Percentiles rank a stretch among this genome's conserved stretches.
These are phyloP conservation scores for Phialophora macrospora DNA, from an alignment of 2,329 filamentous ascomycete species.

Conservation along the genomic window DNA sequence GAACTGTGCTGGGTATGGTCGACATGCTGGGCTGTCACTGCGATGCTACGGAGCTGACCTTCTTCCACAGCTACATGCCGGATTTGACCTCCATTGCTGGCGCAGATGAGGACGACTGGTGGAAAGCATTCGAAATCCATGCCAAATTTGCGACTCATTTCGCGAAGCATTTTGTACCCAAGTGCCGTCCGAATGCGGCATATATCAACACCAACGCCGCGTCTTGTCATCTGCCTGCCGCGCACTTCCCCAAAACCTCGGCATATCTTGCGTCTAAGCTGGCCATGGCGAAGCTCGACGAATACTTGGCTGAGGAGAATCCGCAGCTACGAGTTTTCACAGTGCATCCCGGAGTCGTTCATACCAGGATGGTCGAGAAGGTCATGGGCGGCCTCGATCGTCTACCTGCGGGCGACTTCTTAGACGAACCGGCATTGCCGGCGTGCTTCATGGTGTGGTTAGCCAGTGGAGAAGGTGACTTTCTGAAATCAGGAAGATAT, in stretches of 20 bases:
- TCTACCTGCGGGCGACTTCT: slow-evolving; percentile 33
- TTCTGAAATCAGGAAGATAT: slow-evolving; percentile 47
- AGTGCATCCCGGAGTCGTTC: slow-evolving; percentile 49
- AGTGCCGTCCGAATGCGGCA: slow-evolving; percentile 28
- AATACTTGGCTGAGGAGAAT: slow-evolving; percentile 51
- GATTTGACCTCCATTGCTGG: slow-evolving; percentile 42
- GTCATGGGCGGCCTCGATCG: slow-evolving; percentile 24
- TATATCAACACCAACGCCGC: slow-evolving; percentile 46
- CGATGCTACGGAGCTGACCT: background rate
- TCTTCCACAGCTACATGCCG: slow-evolving; percentile 27
- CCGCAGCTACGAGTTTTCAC: slow-evolving; percentile 48
- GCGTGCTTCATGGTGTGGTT: slow-evolving; percentile 47
- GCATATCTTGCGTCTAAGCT: slow-evolving; percentile 53
- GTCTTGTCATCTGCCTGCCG: slow-evolving; percentile 14
- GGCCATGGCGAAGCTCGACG: slow-evolving; percentile 50
- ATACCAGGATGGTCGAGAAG: slow-evolving; percentile 43
- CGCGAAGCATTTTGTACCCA: slow-evolving; percentile 52
- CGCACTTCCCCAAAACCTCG: slow-evolving; percentile 27
- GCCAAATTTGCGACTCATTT: slow-evolving; percentile 47
- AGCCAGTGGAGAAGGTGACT: slow-evolving; percentile 46
- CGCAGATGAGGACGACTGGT: slow-evolving; percentile 47
- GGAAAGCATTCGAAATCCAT: slow-evolving; percentile 56
- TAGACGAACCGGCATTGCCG: slow-evolving; percentile 34
- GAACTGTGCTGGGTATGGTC: slow-evolving; percentile 52
- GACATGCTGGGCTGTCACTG: background rate